Conservation (phyloP, 2,329 filamentous ascomycete genomes). For the Pseudocercospora cruenta region DNA sequence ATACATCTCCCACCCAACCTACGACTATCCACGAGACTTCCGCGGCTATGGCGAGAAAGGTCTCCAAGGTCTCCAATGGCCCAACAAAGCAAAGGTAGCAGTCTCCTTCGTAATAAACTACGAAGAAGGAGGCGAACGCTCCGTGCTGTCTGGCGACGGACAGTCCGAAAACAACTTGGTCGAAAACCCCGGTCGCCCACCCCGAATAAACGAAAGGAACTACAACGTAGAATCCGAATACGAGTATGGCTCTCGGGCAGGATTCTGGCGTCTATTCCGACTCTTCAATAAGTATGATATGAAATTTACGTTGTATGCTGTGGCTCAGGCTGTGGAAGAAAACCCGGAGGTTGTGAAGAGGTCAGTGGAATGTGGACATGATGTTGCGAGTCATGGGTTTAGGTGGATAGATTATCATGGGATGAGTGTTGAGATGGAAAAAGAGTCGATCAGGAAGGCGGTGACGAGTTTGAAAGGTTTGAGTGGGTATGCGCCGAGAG, state of each 20-base stretch:
- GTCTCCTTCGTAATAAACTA: slow-evolving; percentile 54
- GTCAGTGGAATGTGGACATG: slow-evolving; percentile 55
- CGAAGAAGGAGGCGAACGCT: slow-evolving; percentile 49
- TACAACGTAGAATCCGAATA: slow-evolving; percentile 56
- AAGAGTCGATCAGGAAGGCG: slow-evolving; percentile 51
- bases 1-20: slow-evolving; percentile 26
- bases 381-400: slow-evolving; percentile 55
- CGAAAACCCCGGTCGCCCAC: slow-evolving; percentile 39
- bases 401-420: slow-evolving; percentile 58
- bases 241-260: slow-evolving; percentile 55
- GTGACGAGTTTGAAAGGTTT: slow-evolving; percentile 48
- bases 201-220: slow-evolving; percentile 39
- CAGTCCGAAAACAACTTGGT: slow-evolving; percentile 44
- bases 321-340: slow-evolving; percentile 54
- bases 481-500: slow-evolving; percentile 52
- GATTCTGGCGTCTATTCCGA: slow-evolving; percentile 56
- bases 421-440: slow-evolving; percentile 52
- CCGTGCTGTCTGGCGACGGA: slow-evolving; percentile 45
- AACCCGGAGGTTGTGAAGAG: slow-evolving; percentile 53
- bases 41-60: slow-evolving; percentile 35
- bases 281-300: slow-evolving; percentile 54
- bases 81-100: slow-evolving; percentile 50
- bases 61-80: slow-evolving; percentile 41
- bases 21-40: slow-evolving; percentile 32
- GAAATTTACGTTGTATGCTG: slow-evolving; percentile 57